phyloP scores from a whole-genome alignment of 1,284 basidiomycete species.

The Fomitopsis palustris region DNA sequence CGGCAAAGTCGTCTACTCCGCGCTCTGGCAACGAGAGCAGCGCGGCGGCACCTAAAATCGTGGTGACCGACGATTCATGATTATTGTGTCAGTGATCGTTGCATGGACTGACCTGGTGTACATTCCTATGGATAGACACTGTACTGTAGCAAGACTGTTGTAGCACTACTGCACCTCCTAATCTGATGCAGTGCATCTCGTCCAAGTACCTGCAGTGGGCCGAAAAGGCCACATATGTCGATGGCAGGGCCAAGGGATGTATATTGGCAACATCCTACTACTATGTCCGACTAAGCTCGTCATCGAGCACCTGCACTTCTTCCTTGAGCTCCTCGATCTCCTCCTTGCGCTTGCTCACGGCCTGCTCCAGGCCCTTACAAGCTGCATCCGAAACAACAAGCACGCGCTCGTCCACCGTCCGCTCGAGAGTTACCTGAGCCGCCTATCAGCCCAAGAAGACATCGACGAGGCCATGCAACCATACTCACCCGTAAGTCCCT shows the following conservation, averaged over 20 bases:
- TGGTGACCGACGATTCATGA: conserved; percentile 17
- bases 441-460: neutral
- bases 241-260: neutral
- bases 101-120: neutral
- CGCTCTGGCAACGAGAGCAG: no score
- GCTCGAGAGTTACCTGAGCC: conserved; percentile 43
- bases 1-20: conserved; percentile 8
- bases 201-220: neutral
- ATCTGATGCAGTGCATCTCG: neutral
- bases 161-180: neutral
- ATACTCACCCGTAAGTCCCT: conserved; percentile 66
- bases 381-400: conserved; percentile 26
- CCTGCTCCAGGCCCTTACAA: conserved; percentile 39
- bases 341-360: conserved; percentile 35
- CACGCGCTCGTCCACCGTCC: conserved; percentile 46
- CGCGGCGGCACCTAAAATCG: conserved; percentile 22
- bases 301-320: conserved; percentile 26
- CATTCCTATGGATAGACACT: neutral
- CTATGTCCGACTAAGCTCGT: neutral
- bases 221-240: no score
- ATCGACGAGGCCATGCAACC: neutral
- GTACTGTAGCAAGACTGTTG: neutral
- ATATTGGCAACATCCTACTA: neutral
- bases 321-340: conserved; percentile 46
- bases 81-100: no score